Base-by-base conservation (phyloP, 1,284 basidiomycete species). In the Neonothopanus nambi region DNA sequence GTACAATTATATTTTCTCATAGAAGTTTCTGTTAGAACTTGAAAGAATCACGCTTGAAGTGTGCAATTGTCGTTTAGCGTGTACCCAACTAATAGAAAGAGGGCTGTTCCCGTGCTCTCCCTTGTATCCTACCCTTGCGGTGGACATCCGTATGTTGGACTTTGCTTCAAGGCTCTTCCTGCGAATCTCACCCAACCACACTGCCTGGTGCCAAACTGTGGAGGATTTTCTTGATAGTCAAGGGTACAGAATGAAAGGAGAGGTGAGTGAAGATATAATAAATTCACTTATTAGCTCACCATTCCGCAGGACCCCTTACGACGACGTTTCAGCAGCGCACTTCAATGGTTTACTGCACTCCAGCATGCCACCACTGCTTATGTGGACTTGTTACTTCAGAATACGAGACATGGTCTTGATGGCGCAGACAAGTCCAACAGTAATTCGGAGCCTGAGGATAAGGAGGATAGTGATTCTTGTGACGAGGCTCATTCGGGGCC, bases 121-220 rank as follows among this genome's bases (percentile, higher is more conserved):
- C 3, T 15, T 50, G 3, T 13, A 4, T 18, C 48, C 48, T 11
- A 39, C 48, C 3, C 38, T 50, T n/a, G 48, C 48, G 8, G 48
- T 50, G 6, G 48, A 50, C 15, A 40, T 50, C 24, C 23, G 37
- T 20, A 18, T 50, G 9, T 17, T 40, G 5, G 48, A 49, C 20
- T 49, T 49, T 40, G 48, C 41, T 11, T 15, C 20, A 11, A 12
- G 40, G 15, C 39, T 51, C n/a, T 51, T 42, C 26, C 39, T 51
- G 5, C 39, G 49, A 12, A 33, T 51, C 18, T n/a, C 49, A 8
- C 51, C 51, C 6, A 52, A 52, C 35, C 30, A 46, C 18, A 52
- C 51, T 9, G 51, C 51, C 7, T 46, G 42, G 51, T 45, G 43
- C 30, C 9, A 37, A 24, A 23, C 48, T 12, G 5, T 49, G 9